Evolutionary conservation across 2,329 filamentous ascomycete species (phyloP).

Genomic region (Sporothrix pseudoabietina): DNA sequence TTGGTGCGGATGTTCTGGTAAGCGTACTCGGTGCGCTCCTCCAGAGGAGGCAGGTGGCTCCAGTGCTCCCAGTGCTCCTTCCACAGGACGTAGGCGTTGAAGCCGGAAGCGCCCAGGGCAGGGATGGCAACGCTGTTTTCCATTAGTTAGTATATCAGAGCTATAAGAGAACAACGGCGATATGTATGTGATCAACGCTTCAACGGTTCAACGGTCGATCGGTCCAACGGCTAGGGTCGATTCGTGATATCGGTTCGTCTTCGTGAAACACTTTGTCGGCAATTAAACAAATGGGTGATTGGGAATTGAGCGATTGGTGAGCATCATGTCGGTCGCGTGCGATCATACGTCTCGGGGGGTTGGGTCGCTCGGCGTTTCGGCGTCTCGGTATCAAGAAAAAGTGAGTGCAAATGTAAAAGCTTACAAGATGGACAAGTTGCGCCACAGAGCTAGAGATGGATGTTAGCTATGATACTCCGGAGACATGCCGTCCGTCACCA

Average conservation of each 20-base stretch:
- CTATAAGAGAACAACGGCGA: neutral
- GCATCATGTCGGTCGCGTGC: neutral
- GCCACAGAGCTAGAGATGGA: conserved; percentile 74
- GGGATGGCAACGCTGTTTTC: conserved; percentile 70
- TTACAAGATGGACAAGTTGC: conserved; percentile 95
- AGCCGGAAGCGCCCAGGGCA: conserved; percentile 66
- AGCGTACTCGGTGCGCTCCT: conserved; percentile 89
- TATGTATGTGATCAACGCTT: neutral
- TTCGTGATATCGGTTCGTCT: neutral
- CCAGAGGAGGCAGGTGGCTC: conserved; percentile 78
- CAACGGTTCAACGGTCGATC: neutral
- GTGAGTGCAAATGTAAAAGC: conserved; percentile 39
- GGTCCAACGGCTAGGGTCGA: neutral
- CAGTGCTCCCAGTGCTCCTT: conserved; percentile 97
- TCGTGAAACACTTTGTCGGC: neutral
- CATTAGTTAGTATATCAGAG: conserved; percentile 25
- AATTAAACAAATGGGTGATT: too few species aligned
- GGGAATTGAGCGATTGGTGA: neutral
- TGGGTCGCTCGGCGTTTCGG: neutral
- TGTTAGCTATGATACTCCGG: conserved; percentile 40
- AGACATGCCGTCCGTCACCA: neutral
- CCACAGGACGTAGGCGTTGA: conserved; percentile 92
- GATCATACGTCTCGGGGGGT: neutral
- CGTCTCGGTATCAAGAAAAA: neutral
- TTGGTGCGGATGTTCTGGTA: conserved; percentile 98